Conservation (phyloP, 2,329 filamentous ascomycete genomes). For the Trichoderma sp. region DNA sequence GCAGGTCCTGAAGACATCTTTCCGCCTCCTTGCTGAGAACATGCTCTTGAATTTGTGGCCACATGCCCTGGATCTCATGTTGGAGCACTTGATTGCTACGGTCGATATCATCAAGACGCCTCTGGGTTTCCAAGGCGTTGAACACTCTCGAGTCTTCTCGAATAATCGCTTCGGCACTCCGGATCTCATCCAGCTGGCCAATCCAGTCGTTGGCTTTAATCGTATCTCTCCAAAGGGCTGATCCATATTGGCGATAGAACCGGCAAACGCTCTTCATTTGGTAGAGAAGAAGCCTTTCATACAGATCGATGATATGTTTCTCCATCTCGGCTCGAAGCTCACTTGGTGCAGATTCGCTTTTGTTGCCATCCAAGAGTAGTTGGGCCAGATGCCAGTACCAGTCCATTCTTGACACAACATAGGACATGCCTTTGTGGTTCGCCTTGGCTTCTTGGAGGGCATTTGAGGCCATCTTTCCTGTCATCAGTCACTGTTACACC, state of each 20-base stretch:
- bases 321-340: not conserved
- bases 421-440: not conserved
- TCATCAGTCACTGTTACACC: not conserved
- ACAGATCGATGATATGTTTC: not conserved
- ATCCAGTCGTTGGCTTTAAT: not conserved
- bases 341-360: not conserved
- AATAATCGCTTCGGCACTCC: not conserved
- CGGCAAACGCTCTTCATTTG: not conserved
- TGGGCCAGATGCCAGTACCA: constrained; percentile 5
- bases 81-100: not conserved
- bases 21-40: not conserved
- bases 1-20: constrained; percentile 33
- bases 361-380: not conserved
- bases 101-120: not conserved
- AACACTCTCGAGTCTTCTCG: not conserved
- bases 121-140: no score
- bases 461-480: not conserved
- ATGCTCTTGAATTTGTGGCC: not conserved
- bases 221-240: not conserved
- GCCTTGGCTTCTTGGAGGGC: not conserved
- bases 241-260: not conserved
- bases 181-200: not conserved
- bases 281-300: not conserved
- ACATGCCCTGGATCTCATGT: not conserved
- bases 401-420: not conserved